Percentiles rank a stretch among this genome's conserved stretches.
Conservation (phyloP, 345 rosid genomes). For the Tarenaya hassleriana region DNA sequence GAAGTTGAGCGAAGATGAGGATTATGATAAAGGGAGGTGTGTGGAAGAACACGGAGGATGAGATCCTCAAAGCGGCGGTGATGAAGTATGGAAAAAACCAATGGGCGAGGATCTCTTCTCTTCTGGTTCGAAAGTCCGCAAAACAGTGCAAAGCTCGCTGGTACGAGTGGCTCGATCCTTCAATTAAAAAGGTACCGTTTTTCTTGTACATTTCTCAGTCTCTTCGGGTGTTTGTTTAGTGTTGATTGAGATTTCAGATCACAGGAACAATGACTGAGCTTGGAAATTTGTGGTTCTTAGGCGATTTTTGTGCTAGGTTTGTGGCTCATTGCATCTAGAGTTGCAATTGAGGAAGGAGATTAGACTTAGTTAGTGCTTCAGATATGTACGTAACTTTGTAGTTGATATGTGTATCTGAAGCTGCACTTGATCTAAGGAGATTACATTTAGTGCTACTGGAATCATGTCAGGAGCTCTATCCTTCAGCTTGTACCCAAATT, state of each 20-base stretch:
- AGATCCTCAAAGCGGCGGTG: conserved; percentile 95
- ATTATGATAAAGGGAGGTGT: conserved; percentile 99
- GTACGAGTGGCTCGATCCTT: conserved; percentile 99
- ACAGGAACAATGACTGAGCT: not conserved
- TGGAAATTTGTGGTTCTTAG: too few relatives aligned
- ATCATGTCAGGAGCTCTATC: too few relatives aligned
- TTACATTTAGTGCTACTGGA: too few relatives aligned
- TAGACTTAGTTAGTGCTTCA: too few relatives aligned
- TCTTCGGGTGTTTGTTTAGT: not conserved
- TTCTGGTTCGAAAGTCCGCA: conserved; percentile 96
- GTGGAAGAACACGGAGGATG: conserved; percentile 99
- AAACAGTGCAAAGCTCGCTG: conserved; percentile 99
- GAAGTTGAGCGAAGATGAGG: conserved; percentile 70
- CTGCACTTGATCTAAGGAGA: too few relatives aligned
- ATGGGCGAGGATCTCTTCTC: conserved; percentile 97
- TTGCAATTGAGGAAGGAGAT: too few relatives aligned
- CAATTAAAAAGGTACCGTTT: conserved; percentile 72
- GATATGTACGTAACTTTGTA: too few relatives aligned
- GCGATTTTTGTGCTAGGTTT: too few relatives aligned
- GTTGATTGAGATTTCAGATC: conserved; percentile 4
- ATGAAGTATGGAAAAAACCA: conserved; percentile 99
- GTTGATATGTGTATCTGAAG: too few relatives aligned
- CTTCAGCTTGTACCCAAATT: too few relatives aligned
- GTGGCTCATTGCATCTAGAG: too few relatives aligned
- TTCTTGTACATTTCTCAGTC: conserved; percentile 1